These are phyloP conservation scores for Aspergillus sergii DNA, from an alignment of 2,329 filamentous ascomycete species.

Conservation along the genomic window DNA sequence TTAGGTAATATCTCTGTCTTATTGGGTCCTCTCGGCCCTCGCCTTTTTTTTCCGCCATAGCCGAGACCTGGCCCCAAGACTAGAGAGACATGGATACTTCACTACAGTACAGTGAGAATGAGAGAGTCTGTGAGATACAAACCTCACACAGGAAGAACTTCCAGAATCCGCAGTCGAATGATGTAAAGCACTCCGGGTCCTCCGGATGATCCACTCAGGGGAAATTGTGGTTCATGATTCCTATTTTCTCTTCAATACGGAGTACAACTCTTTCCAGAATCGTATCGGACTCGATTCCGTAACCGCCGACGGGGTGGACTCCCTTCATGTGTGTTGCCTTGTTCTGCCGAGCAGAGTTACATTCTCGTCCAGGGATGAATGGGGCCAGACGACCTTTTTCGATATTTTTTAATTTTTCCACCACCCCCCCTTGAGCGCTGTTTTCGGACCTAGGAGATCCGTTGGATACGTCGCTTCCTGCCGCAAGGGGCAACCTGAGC, in stretches of 20 bases:
- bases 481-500: constrained; percentile 1
- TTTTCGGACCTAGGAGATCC: neutral
- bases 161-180: constrained; percentile 6
- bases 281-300: constrained; percentile 1
- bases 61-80: neutral
- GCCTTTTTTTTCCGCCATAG: neutral
- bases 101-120: neutral
- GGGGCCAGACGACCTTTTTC: neutral
- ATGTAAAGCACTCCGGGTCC: neutral
- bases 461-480: constrained; percentile 2
- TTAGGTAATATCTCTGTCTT: neutral
- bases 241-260: neutral
- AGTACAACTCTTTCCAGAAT: neutral
- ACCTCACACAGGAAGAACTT: neutral
- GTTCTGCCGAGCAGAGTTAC: constrained; percentile 2
- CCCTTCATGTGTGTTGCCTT: neutral
- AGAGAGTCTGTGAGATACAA: neutral
- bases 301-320: neutral
- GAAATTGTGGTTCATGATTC: neutral
- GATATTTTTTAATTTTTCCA: neutral
- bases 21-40: neutral
- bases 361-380: neutral
- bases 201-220: neutral
- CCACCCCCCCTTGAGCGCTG: neutral
- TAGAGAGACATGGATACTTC: neutral